Evolutionary conservation across 1,284 basidiomycete species (phyloP).

Genomic region (Ceratobasidium sp.): DNA sequence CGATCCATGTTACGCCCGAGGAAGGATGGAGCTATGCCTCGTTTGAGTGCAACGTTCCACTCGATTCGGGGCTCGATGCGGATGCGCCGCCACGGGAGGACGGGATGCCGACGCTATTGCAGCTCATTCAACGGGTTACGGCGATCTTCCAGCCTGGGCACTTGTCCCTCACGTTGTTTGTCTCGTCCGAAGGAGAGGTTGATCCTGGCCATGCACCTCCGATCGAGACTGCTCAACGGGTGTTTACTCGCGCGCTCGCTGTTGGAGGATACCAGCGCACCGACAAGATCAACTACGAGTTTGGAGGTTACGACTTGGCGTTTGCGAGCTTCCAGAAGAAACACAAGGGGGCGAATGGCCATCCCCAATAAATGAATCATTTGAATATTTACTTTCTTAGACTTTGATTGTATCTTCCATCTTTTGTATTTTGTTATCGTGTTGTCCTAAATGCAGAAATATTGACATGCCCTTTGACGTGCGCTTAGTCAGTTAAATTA

Average conservation of each 20-base stretch:
- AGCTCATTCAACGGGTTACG: slow-evolving; percentile 88
- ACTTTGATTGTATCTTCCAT: slow-evolving; percentile 7
- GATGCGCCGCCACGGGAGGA: slow-evolving; percentile 51
- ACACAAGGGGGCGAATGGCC: slow-evolving; percentile 17
- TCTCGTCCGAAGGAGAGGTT: slow-evolving; percentile 67
- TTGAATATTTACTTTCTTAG: neutral
- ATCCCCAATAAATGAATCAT: neutral
- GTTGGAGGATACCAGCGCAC: slow-evolving; percentile 70
- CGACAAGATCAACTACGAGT: slow-evolving; percentile 98
- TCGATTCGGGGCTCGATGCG: slow-evolving; percentile 55
- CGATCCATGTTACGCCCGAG: slow-evolving; percentile 98
- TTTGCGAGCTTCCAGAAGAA: slow-evolving; percentile 84
- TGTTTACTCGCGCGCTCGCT: slow-evolving; percentile 46
- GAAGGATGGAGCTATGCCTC: slow-evolving; percentile 97
- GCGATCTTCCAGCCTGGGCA: slow-evolving; percentile 92
- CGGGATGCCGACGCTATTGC: slow-evolving; percentile 76
- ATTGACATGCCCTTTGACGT: neutral
- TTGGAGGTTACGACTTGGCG: slow-evolving; percentile 93
- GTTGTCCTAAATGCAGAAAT: slow-evolving; percentile 29
- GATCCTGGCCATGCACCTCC: slow-evolving; percentile 29
- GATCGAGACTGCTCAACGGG: slow-evolving; percentile 47
- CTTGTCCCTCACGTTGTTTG: slow-evolving; percentile 91
- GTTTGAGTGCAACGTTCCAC: slow-evolving; percentile 98
- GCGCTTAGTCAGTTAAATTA: neutral
- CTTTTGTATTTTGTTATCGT: neutral